Base-by-base conservation (phyloP, 2,329 filamentous ascomycete species). In the Drechslerella stenobrocha region DNA sequence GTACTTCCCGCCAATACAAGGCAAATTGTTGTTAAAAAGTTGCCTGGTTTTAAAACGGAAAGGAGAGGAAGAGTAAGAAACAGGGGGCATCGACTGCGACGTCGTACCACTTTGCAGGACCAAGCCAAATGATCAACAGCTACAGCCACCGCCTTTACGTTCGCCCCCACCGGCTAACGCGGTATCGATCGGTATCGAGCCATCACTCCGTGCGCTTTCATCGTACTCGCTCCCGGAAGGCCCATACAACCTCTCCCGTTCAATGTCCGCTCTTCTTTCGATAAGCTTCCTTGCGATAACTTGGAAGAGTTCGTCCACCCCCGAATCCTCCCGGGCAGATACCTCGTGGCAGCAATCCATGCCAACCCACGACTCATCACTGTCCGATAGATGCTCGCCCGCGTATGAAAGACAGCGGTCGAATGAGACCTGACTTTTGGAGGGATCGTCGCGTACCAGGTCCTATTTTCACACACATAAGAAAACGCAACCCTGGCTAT, bases 291-390 rank as follows among this genome's bases (percentile, higher is more conserved):
- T 81, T 6, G 91, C 93, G 45, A 90, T 87, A 23, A 95, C 89
- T 1, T 92, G 83, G 73, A 97, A 97, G 0, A 98, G 90, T 77
- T 97, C 93, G 73, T 97, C 93, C 15, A 98, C 91, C 15, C 92
- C 92, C 79, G 72, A 70, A 44, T 73, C 73, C 34, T 74, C 73
- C 37, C 72, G 66, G 47, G 92, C 91, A 72, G 87, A 91, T 74
- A 98, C 92, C 79, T 98, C 93, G 77, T 97, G 93, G 76, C 92
- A 97, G 70, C 90, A 95, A 74, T 96, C 91, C 91, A 92, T 97
- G 52, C 91, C 90, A 3, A 90, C 85, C 75, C 72, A 73, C 13
- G 59, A 52, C 42, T 70, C 75, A 71, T 81, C 78, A 73, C 79
- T 78, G 70, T 79, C 76, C 26, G 76, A 74, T 76, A 77, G 52